A percentile compares a stretch with the other conserved stretches of the same genome.
These are phyloP conservation scores for Saccharomycopsis babjevae DNA, from an alignment of 805 yeast species.

Conservation along the genomic window DNA sequence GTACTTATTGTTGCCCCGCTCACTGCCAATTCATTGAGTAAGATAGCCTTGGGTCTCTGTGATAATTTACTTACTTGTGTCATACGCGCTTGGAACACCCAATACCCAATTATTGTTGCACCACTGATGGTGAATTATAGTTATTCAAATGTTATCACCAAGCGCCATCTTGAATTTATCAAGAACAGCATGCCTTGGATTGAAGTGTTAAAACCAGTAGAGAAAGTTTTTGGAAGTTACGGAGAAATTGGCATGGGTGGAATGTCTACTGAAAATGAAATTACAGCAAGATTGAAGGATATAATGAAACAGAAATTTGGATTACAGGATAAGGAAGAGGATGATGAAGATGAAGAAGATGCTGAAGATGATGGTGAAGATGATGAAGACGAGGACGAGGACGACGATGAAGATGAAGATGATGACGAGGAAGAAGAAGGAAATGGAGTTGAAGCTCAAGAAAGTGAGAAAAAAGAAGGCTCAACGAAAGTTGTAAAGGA, in stretches of 20 bases:
- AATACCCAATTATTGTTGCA: constrained; percentile 79
- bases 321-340: constrained; percentile 44
- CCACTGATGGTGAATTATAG: constrained; percentile 95
- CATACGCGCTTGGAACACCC: constrained; percentile 91
- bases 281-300: constrained; percentile 57
- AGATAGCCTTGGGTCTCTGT: constrained; percentile 82
- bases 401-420: constrained; percentile 39
- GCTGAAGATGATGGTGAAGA: constrained; percentile 30
- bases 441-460: constrained; percentile 22
- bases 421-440: constrained; percentile 39
- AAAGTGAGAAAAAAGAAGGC: not conserved
- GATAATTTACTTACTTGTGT: constrained; percentile 87
- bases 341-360: constrained; percentile 34
- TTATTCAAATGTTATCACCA: constrained; percentile 81
- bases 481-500: too few relatives aligned
- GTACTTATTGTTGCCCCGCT: constrained; percentile 87
- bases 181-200: constrained; percentile 93
- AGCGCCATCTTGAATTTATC: constrained; percentile 65
- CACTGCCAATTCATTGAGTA: constrained; percentile 86
- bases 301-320: constrained; percentile 36
- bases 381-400: constrained; percentile 24
- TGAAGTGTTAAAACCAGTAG: constrained; percentile 87
- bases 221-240: constrained; percentile 82
- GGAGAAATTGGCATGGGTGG: constrained; percentile 99
- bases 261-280: constrained; percentile 95